Percentiles rank a stretch among this genome's conserved stretches.
These are phyloP conservation scores for Proliferodiscus dingleyae DNA, from an alignment of 2,329 filamentous ascomycete genomes.

Conservation along the genomic window DNA sequence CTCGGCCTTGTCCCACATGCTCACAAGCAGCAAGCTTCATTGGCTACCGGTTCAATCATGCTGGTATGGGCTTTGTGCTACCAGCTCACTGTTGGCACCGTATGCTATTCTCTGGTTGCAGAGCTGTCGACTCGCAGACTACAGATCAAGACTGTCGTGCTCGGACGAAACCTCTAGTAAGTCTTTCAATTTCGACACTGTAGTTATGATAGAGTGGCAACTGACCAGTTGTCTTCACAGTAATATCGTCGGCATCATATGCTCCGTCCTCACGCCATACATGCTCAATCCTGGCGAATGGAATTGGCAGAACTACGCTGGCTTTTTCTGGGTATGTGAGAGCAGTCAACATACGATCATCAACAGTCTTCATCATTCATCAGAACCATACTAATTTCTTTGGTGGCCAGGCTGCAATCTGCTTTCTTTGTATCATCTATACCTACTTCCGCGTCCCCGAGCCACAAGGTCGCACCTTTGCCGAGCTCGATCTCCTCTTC, in stretches of 20 bases:
- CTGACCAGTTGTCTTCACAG: background rate
- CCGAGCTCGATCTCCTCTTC: conserved; percentile 81
- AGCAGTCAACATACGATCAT: no score
- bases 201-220: background rate
- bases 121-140: conserved; percentile 79
- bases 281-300: conserved; percentile 86
- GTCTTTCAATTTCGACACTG: background rate
- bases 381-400: no score
- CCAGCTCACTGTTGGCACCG: conserved; percentile 81
- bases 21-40: conserved; percentile 19
- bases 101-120: conserved; percentile 82
- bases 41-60: conserved; percentile 57
- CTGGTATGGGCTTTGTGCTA: conserved; percentile 77
- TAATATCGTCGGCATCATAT: conserved; percentile 75
- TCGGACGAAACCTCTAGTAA: conserved; percentile 63
- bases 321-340: conserved; percentile 68
- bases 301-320: conserved; percentile 83
- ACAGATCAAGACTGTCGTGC: conserved; percentile 86
- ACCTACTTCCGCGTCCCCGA: conserved; percentile 82
- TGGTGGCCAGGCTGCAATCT: conserved; percentile 61
- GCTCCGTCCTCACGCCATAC: conserved; percentile 78
- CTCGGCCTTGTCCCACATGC: conserved; percentile 36
- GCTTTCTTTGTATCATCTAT: conserved; percentile 48
- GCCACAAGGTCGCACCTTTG: conserved; percentile 74
- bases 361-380: no score